Conservation (phyloP, 1,284 basidiomycete species). For the Pseudozyma thailandica region DNA sequence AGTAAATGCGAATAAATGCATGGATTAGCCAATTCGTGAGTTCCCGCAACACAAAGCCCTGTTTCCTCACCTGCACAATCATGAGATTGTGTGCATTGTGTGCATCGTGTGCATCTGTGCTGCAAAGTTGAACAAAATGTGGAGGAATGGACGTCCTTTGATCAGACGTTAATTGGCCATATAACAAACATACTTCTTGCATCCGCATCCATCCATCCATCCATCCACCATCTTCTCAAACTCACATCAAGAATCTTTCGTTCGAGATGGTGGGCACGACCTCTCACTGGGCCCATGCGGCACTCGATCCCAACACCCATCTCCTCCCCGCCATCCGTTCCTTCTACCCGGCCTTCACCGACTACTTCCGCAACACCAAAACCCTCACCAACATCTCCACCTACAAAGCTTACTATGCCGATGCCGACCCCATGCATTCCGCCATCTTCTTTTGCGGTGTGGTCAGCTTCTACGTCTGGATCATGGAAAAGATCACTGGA, state of each 20-base stretch:
- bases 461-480: slow-evolving; percentile 53
- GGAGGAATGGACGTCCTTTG: background rate
- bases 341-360: slow-evolving; percentile 38
- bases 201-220: slow-evolving; percentile 16
- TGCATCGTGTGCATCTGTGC: too few species aligned
- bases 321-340: slow-evolving; percentile 44
- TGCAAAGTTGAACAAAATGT: background rate
- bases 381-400: slow-evolving; percentile 35
- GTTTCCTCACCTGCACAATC: too few species aligned
- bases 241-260: background rate
- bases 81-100: too few species aligned
- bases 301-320: slow-evolving; percentile 42
- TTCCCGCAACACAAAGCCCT: too few species aligned
- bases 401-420: slow-evolving; percentile 52
- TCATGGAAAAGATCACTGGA: slow-evolving; percentile 60
- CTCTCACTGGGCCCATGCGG: slow-evolving; percentile 45
- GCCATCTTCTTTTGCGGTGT: slow-evolving; percentile 54
- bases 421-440: slow-evolving; percentile 55
- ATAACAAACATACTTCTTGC: background rate
- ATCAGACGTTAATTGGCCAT: background rate
- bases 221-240: background rate
- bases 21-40: background rate
- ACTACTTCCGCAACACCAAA: slow-evolving; percentile 28
- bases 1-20: background rate
- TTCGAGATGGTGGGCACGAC: slow-evolving; percentile 20